Percentiles rank a stretch among this genome's conserved stretches.
Conservation (phyloP, 805 yeast genomes). For the Nakazawaea populi region DNA sequence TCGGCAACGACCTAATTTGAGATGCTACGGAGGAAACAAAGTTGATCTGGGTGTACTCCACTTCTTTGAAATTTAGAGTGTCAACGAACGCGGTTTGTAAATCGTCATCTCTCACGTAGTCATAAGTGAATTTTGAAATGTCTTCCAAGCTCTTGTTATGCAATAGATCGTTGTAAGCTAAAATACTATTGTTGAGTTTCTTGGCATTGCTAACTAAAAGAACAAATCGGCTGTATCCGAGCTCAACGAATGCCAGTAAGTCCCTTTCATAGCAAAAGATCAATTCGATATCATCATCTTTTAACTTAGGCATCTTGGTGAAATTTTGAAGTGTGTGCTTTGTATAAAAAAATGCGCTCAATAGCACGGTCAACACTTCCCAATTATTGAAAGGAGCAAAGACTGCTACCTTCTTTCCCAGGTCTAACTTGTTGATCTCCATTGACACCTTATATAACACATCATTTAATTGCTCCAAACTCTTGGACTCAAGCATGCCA, state of each 20-base stretch:
- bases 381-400: conserved; percentile 15
- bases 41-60: conserved; percentile 24
- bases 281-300: conserved; percentile 22
- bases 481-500: conserved; percentile 25
- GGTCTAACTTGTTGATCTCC: conserved; percentile 21
- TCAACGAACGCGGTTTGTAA: conserved; percentile 20
- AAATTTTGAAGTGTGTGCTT: conserved; percentile 3
- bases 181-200: conserved; percentile 20
- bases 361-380: conserved; percentile 17
- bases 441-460: conserved; percentile 21
- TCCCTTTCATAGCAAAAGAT: conserved; percentile 16
- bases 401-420: conserved; percentile 17
- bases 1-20: conserved; percentile 25
- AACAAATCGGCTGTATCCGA: conserved; percentile 22
- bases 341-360: conserved; percentile 21
- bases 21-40: conserved; percentile 31
- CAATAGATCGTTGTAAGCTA: conserved; percentile 10
- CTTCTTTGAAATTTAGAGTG: conserved; percentile 16
- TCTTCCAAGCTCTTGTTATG: background rate
- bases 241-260: conserved; percentile 5
- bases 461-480: conserved; percentile 25
- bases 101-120: conserved; percentile 17
- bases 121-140: conserved; percentile 4
- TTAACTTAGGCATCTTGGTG: conserved; percentile 8
- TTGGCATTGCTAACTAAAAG: conserved; percentile 18